phyloP scores from a whole-genome alignment of 2,329 filamentous ascomycete genomes.

The Tolypocladium paradoxum region DNA sequence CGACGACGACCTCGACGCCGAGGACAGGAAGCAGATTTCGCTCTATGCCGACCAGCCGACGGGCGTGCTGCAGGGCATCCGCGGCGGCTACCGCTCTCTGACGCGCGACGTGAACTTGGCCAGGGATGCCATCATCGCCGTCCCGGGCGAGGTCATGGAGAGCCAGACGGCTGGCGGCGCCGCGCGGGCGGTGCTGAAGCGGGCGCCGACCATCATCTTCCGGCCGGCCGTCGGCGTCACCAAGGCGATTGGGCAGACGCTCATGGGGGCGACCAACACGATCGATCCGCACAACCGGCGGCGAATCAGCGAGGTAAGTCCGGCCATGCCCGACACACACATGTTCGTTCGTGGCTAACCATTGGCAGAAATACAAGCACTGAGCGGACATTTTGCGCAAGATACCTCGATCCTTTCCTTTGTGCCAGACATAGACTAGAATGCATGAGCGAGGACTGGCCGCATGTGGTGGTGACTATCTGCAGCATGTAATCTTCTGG shows the following conservation, averaged over 20 bases:
- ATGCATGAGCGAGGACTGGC: not conserved
- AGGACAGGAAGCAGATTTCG: slow-evolving; percentile 69
- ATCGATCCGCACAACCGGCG: slow-evolving; percentile 74
- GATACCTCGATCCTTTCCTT: not conserved
- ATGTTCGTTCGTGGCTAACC: slow-evolving; percentile 1
- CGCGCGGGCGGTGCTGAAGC: slow-evolving; percentile 64
- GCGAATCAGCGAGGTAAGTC: slow-evolving; percentile 82
- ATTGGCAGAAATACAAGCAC: slow-evolving; percentile 38
- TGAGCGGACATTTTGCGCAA: slow-evolving; percentile 9
- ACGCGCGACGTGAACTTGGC: slow-evolving; percentile 80
- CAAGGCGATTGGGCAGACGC: slow-evolving; percentile 76
- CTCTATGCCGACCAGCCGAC: slow-evolving; percentile 91
- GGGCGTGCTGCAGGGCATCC: slow-evolving; percentile 74
- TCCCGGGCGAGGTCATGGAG: slow-evolving; percentile 85
- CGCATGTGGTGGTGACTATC: not conserved
- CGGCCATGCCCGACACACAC: not conserved
- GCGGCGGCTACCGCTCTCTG: slow-evolving; percentile 71
- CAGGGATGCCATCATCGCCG: slow-evolving; percentile 84
- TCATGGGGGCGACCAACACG: slow-evolving; percentile 86
- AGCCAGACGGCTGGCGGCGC: slow-evolving; percentile 71
- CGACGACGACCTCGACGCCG: slow-evolving; percentile 52
- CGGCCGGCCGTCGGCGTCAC: slow-evolving; percentile 83
- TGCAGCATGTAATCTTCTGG: not conserved
- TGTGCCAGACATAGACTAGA: not conserved
- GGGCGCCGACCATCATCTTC: slow-evolving; percentile 88